Evolutionary conservation across 1,139 yeast genomes (phyloP).

Genomic region (Lodderomyces oxycetoniae): DNA sequence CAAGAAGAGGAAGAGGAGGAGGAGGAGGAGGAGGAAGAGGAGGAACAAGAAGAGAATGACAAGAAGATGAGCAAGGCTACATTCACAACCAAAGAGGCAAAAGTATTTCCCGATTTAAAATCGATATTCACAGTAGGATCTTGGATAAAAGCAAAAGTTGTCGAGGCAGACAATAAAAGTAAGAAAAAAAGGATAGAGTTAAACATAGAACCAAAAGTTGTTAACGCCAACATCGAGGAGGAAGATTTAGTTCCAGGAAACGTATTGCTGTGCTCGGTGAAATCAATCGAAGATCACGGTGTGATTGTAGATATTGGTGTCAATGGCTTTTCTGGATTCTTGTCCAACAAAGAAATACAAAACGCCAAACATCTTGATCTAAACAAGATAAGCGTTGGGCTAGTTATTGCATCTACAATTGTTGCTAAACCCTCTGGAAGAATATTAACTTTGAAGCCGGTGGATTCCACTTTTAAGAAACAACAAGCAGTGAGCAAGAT

Average conservation of each 20-base stretch:
- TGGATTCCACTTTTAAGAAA: conserved; percentile 27
- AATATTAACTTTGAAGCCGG: conserved; percentile 56
- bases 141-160: conserved; percentile 79
- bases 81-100: conserved; percentile 15
- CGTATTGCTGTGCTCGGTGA: conserved; percentile 69
- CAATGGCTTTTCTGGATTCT: conserved; percentile 57
- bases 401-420: conserved; percentile 50
- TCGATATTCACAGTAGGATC: conserved; percentile 66
- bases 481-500: conserved; percentile 49
- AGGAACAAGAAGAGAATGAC: conserved; percentile 17
- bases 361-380: conserved; percentile 18
- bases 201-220: conserved; percentile 68
- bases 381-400: conserved; percentile 25
- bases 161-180: conserved; percentile 38
- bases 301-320: conserved; percentile 68
- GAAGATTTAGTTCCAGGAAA: conserved; percentile 65
- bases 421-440: conserved; percentile 47
- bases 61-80: conserved; percentile 16
- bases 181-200: conserved; percentile 56
- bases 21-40: conserved; percentile 37
- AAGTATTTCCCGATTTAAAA: conserved; percentile 52
- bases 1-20: conserved; percentile 44
- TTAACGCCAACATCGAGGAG: conserved; percentile 55
- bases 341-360: conserved; percentile 61
- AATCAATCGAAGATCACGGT: conserved; percentile 90